These are phyloP conservation scores for Endothia cerciana DNA, from an alignment of 2,329 filamentous ascomycete genomes.

Conservation along the genomic window DNA sequence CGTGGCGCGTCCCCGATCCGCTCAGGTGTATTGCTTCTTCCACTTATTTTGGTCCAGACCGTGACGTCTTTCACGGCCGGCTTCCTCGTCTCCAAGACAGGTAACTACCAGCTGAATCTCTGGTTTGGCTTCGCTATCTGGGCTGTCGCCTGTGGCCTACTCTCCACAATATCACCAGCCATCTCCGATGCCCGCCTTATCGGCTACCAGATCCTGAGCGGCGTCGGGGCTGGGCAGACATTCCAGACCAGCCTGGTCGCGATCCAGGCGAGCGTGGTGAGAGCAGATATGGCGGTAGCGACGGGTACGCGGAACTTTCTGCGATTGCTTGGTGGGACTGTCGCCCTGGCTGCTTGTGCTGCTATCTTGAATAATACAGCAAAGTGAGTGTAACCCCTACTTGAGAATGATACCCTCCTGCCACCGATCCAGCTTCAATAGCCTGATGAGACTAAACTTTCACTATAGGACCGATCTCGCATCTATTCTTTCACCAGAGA, in stretches of 20 bases:
- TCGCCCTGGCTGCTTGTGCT: slow-evolving; percentile 21
- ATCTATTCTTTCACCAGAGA: neutral
- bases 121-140: slow-evolving; percentile 25
- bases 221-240: slow-evolving; percentile 24
- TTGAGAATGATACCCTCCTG: neutral
- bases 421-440: neutral
- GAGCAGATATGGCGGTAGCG: slow-evolving; percentile 28
- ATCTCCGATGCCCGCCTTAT: slow-evolving; percentile 19
- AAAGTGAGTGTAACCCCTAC: slow-evolving; percentile 3
- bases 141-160: slow-evolving; percentile 25
- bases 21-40: slow-evolving; percentile 27
- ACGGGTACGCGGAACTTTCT: slow-evolving; percentile 29
- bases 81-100: slow-evolving; percentile 24
- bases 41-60: slow-evolving; percentile 28
- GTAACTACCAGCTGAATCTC: slow-evolving; percentile 25
- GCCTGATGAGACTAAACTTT: neutral
- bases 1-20: slow-evolving; percentile 27
- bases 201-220: slow-evolving; percentile 27
- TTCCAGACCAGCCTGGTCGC: slow-evolving; percentile 29
- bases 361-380: slow-evolving; percentile 22
- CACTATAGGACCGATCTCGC: slow-evolving; percentile 1
- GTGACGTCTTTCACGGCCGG: slow-evolving; percentile 24
- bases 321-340: slow-evolving; percentile 23
- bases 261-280: slow-evolving; percentile 24
- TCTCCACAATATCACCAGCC: slow-evolving; percentile 20